Evolutionary conservation across 2,329 filamentous ascomycete species (phyloP).

Genomic region (Botryotinia convoluta): DNA sequence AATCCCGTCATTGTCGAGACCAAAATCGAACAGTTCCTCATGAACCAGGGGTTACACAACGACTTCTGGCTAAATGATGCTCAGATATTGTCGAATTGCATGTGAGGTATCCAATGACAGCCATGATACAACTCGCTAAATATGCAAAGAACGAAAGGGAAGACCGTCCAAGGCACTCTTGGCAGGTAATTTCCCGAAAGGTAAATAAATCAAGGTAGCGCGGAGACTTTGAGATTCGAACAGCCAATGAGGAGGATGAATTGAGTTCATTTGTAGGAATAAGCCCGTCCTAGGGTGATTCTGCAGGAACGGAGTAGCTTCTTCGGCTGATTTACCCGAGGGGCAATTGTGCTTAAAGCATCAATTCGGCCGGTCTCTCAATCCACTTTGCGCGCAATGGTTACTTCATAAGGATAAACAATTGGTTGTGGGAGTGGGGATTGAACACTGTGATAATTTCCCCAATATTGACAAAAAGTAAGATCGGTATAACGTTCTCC

Average conservation of each 20-base stretch:
- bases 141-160: not conserved
- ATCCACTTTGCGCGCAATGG: not conserved
- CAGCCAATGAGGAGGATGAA: not conserved
- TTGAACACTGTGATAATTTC: not conserved
- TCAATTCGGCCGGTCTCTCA: not conserved
- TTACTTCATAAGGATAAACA: not conserved
- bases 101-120: not conserved
- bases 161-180: not conserved
- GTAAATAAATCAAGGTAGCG: not conserved
- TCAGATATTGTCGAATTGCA: not conserved
- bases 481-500: not conserved
- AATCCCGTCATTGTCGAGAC: not conserved
- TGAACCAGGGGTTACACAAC: not conserved
- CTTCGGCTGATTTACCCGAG: not conserved
- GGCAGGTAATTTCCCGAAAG: conserved; percentile 3
- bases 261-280: not conserved
- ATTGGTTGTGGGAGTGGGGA: not conserved
- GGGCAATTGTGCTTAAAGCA: not conserved
- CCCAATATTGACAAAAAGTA: not conserved
- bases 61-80: not conserved
- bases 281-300: not conserved
- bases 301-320: not conserved
- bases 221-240: not conserved
- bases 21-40: not conserved
- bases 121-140: not conserved